phyloP scores from a whole-genome alignment of 495 filamentous ascomycete genomes.

The Tuber umbilicatum region DNA sequence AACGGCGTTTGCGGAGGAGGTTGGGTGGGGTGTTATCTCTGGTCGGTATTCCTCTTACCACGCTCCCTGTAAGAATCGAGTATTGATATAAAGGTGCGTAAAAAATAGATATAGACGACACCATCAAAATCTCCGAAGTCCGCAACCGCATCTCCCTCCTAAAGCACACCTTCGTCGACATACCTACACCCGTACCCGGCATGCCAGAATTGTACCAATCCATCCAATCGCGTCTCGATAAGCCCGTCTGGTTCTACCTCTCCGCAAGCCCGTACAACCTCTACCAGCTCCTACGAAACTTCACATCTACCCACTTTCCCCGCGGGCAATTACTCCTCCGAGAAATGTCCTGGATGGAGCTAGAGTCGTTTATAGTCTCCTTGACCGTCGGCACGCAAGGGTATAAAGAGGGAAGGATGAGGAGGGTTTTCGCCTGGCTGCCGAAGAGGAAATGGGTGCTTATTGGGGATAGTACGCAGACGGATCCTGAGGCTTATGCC shows the following conservation, averaged over 20 bases:
- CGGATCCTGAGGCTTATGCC: slow-evolving; percentile 84
- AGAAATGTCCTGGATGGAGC: slow-evolving; percentile 79
- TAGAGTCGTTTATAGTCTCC: slow-evolving; percentile 68
- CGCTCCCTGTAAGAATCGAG: background rate
- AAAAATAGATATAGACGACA: slow-evolving; percentile 77
- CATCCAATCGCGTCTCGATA: slow-evolving; percentile 49
- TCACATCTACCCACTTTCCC: slow-evolving; percentile 63
- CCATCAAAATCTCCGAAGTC: slow-evolving; percentile 86
- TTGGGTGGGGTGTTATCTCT: slow-evolving; percentile 83
- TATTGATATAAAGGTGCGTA: background rate
- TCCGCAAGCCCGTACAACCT: slow-evolving; percentile 93
- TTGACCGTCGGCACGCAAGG: slow-evolving; percentile 74
- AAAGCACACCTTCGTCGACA: slow-evolving; percentile 71
- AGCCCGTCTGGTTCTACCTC: slow-evolving; percentile 82
- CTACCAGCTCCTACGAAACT: slow-evolving; percentile 73
- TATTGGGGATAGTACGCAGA: slow-evolving; percentile 86
- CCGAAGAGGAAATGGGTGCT: slow-evolving; percentile 72
- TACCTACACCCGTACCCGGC: slow-evolving; percentile 60
- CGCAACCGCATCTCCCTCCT: slow-evolving; percentile 71
- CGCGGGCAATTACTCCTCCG: slow-evolving; percentile 76
- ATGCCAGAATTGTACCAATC: slow-evolving; percentile 84
- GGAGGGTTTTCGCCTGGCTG: slow-evolving; percentile 67
- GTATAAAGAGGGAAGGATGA: slow-evolving; percentile 79
- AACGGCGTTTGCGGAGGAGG: slow-evolving; percentile 65
- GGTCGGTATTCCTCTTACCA: slow-evolving; percentile 44